A percentile compares a stretch with the other conserved stretches of the same genome.
These are phyloP conservation scores for Carex pumila DNA, from an alignment of 176 grass and related monocot species.

Conservation along the genomic window DNA sequence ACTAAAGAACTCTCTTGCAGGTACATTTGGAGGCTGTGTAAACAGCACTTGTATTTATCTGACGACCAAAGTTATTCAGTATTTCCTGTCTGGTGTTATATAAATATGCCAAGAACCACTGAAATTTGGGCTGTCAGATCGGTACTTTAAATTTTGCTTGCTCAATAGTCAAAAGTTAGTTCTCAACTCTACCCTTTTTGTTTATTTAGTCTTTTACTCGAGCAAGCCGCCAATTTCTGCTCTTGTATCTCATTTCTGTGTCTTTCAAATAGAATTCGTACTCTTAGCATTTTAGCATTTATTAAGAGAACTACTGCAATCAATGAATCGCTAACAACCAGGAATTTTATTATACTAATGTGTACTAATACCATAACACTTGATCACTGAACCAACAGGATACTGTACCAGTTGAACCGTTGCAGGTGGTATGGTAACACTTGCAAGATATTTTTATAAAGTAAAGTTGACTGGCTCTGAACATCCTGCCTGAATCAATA, in stretches of 20 bases:
- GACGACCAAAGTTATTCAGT: conserved; percentile 11
- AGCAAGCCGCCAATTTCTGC: background rate
- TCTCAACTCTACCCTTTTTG: conserved; percentile 6
- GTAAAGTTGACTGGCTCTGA: background rate
- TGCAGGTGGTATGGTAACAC: background rate
- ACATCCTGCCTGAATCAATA: no score
- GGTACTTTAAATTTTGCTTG: conserved; percentile 12
- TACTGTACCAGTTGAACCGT: background rate
- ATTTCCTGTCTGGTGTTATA: conserved; percentile 18
- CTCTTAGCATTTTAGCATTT: background rate
- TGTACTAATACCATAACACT: background rate
- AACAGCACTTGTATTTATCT: conserved; percentile 12
- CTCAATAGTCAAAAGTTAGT: conserved; percentile 1
- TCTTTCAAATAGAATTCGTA: background rate
- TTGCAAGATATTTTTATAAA: background rate
- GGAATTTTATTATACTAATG: background rate
- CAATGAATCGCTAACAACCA: background rate
- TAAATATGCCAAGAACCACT: conserved; percentile 19
- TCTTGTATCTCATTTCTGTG: background rate
- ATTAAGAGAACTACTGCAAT: background rate
- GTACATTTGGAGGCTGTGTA: conserved; percentile 20
- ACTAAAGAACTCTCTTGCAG: conserved; percentile 7
- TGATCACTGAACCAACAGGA: background rate
- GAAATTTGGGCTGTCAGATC: conserved; percentile 10
- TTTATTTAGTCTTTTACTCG: background rate